Percentiles rank a stretch among this genome's conserved stretches.
phyloP scores from a whole-genome alignment of 441 rosid species.

The Hura crepitans region DNA sequence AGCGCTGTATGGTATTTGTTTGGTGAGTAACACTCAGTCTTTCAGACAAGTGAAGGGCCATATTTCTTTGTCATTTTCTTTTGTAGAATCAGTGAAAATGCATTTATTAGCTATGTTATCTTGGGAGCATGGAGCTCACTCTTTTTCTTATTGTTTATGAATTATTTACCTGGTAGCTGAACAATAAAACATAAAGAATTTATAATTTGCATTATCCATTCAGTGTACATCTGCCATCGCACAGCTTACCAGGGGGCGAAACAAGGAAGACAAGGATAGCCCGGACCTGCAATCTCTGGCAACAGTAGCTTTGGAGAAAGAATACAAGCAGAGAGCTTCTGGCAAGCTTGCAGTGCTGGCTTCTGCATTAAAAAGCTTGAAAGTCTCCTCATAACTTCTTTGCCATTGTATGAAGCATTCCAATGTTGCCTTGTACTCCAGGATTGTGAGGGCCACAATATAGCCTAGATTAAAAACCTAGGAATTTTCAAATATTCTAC shows the following conservation, averaged over 20 bases:
- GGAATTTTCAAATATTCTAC: slow-evolving; percentile 9
- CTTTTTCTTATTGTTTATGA: too few relatives aligned
- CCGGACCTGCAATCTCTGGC: slow-evolving; percentile 73
- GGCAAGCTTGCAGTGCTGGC: slow-evolving; percentile 59
- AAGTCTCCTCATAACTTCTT: slow-evolving; percentile 35
- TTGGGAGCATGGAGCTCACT: neutral
- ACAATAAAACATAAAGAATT: slow-evolving; percentile 12
- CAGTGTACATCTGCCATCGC: slow-evolving; percentile 83
- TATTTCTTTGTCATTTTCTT: neutral
- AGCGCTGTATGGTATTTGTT: slow-evolving; percentile 83
- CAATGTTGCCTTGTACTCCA: slow-evolving; percentile 7
- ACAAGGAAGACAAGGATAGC: slow-evolving; percentile 82
- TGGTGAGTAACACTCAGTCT: slow-evolving; percentile 52
- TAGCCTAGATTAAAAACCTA: slow-evolving; percentile 2
- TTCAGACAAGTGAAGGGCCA: neutral
- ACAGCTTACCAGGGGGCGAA: slow-evolving; percentile 73
- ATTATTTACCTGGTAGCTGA: neutral
- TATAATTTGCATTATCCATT: neutral
- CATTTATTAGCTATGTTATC: neutral
- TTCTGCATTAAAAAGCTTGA: slow-evolving; percentile 64
- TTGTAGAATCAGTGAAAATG: neutral
- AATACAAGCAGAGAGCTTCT: slow-evolving; percentile 75
- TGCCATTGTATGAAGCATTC: slow-evolving; percentile 17
- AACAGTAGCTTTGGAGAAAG: slow-evolving; percentile 69
- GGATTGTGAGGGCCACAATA: neutral